Percentiles rank a stretch among this genome's conserved stretches.
phyloP scores from a whole-genome alignment of 805 yeast genomes.

The Scheffersomyces amazonensis region DNA sequence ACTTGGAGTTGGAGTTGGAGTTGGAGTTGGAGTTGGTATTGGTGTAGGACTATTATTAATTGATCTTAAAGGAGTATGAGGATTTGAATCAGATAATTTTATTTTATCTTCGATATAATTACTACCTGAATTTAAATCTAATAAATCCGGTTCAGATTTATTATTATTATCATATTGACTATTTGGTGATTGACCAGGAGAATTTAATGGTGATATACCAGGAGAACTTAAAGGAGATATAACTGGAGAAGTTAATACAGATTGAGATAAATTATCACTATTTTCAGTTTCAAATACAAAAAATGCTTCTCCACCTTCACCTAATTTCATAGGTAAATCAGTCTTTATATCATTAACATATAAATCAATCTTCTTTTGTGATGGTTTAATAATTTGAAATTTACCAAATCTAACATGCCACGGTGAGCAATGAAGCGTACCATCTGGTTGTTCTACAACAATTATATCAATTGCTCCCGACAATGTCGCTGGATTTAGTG shows the following conservation, averaged over 20 bases:
- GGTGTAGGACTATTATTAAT: constrained; percentile 5
- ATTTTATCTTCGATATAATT: constrained; percentile 31
- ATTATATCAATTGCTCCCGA: constrained; percentile 97
- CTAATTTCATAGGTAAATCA: constrained; percentile 90
- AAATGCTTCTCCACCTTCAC: constrained; percentile 97
- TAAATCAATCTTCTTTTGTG: constrained; percentile 90
- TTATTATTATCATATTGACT: constrained; percentile 9
- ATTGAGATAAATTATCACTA: constrained; percentile 61
- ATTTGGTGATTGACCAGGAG: constrained; percentile 11
- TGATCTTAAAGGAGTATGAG: constrained; percentile 8
- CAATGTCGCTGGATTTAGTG: constrained; percentile 92
- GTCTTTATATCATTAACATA: constrained; percentile 79
- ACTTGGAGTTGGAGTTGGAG: constrained; percentile 20
- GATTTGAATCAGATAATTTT: constrained; percentile 15
- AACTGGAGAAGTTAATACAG: constrained; percentile 84
- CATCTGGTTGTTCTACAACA: constrained; percentile 86
- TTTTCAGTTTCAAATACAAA: constrained; percentile 87
- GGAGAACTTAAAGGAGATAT: constrained; percentile 69
- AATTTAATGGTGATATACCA: constrained; percentile 27
- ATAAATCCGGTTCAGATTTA: constrained; percentile 28
- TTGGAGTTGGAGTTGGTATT: constrained; percentile 9
- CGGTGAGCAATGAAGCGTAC: constrained; percentile 83
- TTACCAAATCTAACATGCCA: constrained; percentile 97
- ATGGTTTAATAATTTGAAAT: constrained; percentile 87
- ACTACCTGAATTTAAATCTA: constrained; percentile 26